Percentiles rank a stretch among this genome's conserved stretches.
phyloP scores from a whole-genome alignment of 2,329 filamentous ascomycete species.

The Pseudogymnoascus sp. region DNA sequence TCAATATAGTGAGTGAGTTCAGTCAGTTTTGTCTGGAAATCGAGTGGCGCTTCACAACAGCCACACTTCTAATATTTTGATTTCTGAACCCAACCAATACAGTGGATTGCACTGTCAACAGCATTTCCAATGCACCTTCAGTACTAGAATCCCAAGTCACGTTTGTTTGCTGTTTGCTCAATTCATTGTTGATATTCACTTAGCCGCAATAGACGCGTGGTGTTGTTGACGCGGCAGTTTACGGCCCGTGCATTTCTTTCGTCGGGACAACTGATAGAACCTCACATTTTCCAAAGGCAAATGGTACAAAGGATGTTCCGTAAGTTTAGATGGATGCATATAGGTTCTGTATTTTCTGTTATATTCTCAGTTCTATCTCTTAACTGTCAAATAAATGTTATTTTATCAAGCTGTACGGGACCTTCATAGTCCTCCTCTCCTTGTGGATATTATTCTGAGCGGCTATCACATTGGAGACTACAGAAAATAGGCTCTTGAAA shows the following conservation, averaged over 20 bases:
- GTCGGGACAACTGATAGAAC: neutral
- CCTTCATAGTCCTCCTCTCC: neutral
- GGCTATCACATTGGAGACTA: neutral
- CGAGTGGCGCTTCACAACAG: neutral
- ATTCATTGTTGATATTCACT: neutral
- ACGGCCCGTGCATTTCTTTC: neutral
- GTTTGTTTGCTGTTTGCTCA: neutral
- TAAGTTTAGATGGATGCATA: neutral
- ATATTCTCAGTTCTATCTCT: neutral
- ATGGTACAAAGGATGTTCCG: neutral
- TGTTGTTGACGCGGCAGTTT: neutral
- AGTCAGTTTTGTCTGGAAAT: neutral
- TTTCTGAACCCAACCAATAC: neutral
- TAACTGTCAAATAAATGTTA: neutral
- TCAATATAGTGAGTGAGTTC: neutral
- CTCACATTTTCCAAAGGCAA: neutral
- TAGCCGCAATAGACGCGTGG: constrained; percentile 1
- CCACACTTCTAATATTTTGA: neutral
- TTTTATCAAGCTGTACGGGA: neutral
- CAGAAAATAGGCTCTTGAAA: neutral
- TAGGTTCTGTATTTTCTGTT: neutral
- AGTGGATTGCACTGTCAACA: neutral
- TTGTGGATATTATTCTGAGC: neutral
- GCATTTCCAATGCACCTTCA: neutral
- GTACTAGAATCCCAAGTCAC: neutral